Percentiles rank a stretch among this genome's conserved stretches.
Evolutionary conservation across 345 rosid genomes (phyloP).

Genomic region (Reutealis trisperma): DNA sequence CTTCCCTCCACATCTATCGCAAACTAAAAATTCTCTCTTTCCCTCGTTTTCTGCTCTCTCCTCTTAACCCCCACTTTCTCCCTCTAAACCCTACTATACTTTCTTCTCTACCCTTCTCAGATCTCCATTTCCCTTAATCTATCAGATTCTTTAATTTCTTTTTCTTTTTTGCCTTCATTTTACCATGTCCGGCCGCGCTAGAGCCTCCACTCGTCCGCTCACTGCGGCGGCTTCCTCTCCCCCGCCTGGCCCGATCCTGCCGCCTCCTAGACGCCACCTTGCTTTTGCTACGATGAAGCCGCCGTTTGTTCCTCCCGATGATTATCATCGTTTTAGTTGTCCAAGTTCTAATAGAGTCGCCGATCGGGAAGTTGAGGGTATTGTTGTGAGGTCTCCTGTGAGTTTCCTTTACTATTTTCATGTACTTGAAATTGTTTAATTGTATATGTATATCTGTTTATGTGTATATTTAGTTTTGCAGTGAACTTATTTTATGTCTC

Average conservation of each 20-base stretch:
- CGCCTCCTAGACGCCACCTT: conserved; percentile 68
- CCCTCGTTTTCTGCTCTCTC: conserved; percentile 32
- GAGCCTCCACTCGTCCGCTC: conserved; percentile 46
- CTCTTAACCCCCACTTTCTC: conserved; percentile 5
- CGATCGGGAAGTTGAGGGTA: conserved; percentile 61
- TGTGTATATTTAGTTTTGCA: conserved; percentile 12
- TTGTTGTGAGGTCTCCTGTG: conserved; percentile 81
- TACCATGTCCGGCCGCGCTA: conserved; percentile 55
- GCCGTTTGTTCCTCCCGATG: conserved; percentile 63
- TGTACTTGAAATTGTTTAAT: conserved; percentile 6
- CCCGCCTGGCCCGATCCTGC: conserved; percentile 49
- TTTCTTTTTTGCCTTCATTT: not conserved
- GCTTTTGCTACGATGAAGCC: conserved; percentile 76
- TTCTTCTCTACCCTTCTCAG: conserved; percentile 5
- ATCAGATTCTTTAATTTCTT: not conserved
- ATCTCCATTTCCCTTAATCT: not conserved
- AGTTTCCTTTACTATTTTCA: conserved; percentile 24
- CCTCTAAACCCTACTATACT: not conserved
- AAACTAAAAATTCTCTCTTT: conserved; percentile 29
- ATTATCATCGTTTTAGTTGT: conserved; percentile 65
- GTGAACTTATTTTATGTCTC: not conserved
- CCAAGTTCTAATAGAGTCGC: conserved; percentile 24
- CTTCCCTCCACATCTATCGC: conserved; percentile 32
- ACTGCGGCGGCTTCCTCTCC: conserved; percentile 32
- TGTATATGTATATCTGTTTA: conserved; percentile 15